Conservation (phyloP, 2,329 filamentous ascomycete genomes). For the Onygena corvina region DNA sequence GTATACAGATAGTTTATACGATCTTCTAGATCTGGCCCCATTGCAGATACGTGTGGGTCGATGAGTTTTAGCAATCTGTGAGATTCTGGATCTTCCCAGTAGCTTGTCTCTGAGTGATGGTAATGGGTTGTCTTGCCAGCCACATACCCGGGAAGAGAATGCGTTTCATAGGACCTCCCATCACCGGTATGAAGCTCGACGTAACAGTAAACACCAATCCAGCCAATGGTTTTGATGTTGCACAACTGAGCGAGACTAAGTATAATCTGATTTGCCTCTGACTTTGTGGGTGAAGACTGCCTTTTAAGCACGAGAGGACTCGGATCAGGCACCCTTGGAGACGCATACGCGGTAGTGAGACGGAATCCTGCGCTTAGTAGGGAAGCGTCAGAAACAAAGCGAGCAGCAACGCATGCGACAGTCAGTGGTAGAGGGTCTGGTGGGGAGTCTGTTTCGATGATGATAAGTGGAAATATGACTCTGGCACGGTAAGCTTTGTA, state of each 20-base stretch:
- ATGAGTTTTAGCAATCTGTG: background rate
- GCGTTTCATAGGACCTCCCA: background rate
- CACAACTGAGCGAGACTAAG: background rate
- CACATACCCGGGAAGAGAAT: background rate
- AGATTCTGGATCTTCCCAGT: background rate
- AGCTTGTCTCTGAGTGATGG: background rate
- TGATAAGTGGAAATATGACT: background rate
- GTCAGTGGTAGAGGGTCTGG: background rate
- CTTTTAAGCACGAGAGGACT: background rate
- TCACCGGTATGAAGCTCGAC: background rate
- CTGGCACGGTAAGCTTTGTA: background rate
- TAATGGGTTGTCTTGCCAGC: slow-evolving; percentile 2
- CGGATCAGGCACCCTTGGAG: background rate
- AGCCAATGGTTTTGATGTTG: slow-evolving; percentile 3
- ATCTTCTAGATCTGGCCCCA: background rate
- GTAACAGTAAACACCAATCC: background rate
- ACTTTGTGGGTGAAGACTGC: background rate
- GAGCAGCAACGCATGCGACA: background rate
- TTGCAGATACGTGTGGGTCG: background rate
- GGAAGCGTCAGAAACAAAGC: background rate
- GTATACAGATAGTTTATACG: background rate
- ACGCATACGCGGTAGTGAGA: slow-evolving; percentile 3
- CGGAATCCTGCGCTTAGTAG: background rate
- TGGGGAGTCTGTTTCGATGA: background rate
- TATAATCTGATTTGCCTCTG: background rate